A percentile compares a stretch with the other conserved stretches of the same genome.
Evolutionary conservation across 768 basidiomycete genomes (phyloP).

Genomic region (Mycena pura): DNA sequence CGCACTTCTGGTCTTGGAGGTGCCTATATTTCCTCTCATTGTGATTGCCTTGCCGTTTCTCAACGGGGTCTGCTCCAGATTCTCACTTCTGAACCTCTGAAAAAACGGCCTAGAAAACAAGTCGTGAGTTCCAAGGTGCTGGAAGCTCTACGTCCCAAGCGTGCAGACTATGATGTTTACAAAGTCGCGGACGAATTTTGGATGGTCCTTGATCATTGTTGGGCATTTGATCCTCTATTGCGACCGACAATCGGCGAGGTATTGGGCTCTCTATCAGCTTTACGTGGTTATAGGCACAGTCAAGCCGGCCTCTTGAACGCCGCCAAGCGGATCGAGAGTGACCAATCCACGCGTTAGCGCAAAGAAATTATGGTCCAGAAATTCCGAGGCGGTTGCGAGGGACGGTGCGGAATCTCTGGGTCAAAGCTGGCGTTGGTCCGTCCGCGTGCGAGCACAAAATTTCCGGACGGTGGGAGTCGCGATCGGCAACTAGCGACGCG

Average conservation of each 20-base stretch:
- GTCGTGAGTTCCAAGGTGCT: not conserved
- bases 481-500: too few species aligned
- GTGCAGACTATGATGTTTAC: not conserved
- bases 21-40: not conserved
- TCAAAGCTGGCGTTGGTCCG: too few species aligned
- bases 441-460: too few species aligned
- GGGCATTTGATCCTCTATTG: not conserved
- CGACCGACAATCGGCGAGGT: conserved; percentile 4
- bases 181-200: not conserved
- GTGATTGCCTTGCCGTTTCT: not conserved
- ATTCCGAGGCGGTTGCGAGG: too few species aligned
- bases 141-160: conserved; percentile 1
- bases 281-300: too few species aligned
- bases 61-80: conserved; percentile 6
- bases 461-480: too few species aligned
- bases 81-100: conserved; percentile 5
- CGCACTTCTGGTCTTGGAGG: conserved; percentile 16
- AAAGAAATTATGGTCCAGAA: too few species aligned
- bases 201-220: conserved; percentile 4
- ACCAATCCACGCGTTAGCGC: too few species aligned
- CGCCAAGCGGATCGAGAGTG: too few species aligned
- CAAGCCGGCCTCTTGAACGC: too few species aligned
- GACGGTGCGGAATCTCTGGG: too few species aligned
- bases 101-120: not conserved
- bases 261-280: not conserved